These are phyloP conservation scores for Calonectria honghensis DNA, from an alignment of 2,329 filamentous ascomycete genomes.

Conservation along the genomic window DNA sequence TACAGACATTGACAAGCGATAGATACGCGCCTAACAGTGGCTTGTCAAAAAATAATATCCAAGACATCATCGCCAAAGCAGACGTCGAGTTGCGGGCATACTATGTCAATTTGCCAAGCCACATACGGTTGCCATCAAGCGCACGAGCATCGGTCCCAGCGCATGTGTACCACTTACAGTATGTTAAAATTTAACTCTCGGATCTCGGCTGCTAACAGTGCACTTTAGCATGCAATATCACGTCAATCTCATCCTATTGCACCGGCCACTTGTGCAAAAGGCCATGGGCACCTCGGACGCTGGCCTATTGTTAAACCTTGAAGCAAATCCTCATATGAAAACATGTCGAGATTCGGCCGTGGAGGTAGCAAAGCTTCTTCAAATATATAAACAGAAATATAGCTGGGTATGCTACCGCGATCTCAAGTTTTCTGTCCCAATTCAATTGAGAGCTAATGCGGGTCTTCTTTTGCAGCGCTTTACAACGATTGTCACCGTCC, in stretches of 20 bases:
- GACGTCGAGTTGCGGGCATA: constrained; percentile 29
- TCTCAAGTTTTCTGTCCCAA: too few relatives aligned
- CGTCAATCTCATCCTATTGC: constrained; percentile 47
- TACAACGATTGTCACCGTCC: background rate
- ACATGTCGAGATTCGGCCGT: constrained; percentile 48
- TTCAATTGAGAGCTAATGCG: background rate
- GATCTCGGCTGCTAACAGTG: background rate
- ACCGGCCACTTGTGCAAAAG: constrained; percentile 45
- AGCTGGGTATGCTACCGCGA: constrained; percentile 40
- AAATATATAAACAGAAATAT: constrained; percentile 49
- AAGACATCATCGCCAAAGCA: constrained; percentile 25
- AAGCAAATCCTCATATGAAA: constrained; percentile 33
- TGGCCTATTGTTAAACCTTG: background rate
- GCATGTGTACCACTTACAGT: constrained; percentile 53
- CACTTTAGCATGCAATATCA: constrained; percentile 50
- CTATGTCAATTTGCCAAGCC: constrained; percentile 26
- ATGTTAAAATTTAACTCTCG: background rate
- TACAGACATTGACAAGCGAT: background rate
- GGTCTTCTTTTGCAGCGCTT: background rate
- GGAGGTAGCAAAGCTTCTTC: constrained; percentile 46
- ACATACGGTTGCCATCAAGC: constrained; percentile 22
- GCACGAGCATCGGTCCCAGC: constrained; percentile 19
- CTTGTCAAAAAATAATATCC: constrained; percentile 11
- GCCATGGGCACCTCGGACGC: background rate
- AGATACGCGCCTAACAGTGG: constrained; percentile 36